A percentile compares a stretch with the other conserved stretches of the same genome.
These are phyloP conservation scores for Leccinum rimulosum DNA, from an alignment of 768 basidiomycete species.

Conservation along the genomic window DNA sequence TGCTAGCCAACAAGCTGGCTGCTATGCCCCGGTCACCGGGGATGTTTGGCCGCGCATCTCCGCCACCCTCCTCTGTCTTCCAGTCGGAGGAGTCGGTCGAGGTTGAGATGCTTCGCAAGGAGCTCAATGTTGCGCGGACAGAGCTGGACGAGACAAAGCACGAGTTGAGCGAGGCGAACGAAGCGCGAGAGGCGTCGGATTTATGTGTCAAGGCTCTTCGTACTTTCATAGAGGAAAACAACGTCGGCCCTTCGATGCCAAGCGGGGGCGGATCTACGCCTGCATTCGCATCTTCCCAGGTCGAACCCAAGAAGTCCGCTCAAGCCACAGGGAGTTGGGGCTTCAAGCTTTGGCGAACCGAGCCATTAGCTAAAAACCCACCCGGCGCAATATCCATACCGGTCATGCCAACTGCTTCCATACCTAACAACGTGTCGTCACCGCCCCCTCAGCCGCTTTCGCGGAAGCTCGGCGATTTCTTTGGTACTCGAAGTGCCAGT, in stretches of 20 bases:
- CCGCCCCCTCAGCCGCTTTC: conserved; percentile 47
- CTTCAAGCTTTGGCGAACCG: conserved; percentile 66
- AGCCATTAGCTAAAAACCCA: conserved; percentile 30
- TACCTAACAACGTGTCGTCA: conserved; percentile 22
- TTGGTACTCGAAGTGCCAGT: conserved; percentile 51
- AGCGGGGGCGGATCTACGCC: conserved; percentile 14
- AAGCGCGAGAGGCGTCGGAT: conserved; percentile 86
- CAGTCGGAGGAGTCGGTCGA: conserved; percentile 38
- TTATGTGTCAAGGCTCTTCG: conserved; percentile 78
- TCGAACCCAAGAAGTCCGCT: conserved; percentile 32
- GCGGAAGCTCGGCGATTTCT: conserved; percentile 71
- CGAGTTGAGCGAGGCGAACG: conserved; percentile 73
- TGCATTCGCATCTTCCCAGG: conserved; percentile 21
- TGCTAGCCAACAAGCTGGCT: conserved; percentile 21
- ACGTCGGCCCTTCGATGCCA: conserved; percentile 44
- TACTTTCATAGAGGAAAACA: conserved; percentile 76
- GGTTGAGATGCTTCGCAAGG: conserved; percentile 56
- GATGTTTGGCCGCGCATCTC: conserved; percentile 46
- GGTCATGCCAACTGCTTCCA: conserved; percentile 17
- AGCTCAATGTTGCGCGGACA: conserved; percentile 52
- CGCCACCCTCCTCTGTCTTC: conserved; percentile 41
- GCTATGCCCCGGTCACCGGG: conserved; percentile 43
- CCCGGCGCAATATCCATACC: conserved; percentile 30
- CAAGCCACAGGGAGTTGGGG: conserved; percentile 51
- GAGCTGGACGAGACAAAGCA: conserved; percentile 63